Conservation (phyloP, 2,329 filamentous ascomycete species). For the Aspergillus carbonarius region DNA sequence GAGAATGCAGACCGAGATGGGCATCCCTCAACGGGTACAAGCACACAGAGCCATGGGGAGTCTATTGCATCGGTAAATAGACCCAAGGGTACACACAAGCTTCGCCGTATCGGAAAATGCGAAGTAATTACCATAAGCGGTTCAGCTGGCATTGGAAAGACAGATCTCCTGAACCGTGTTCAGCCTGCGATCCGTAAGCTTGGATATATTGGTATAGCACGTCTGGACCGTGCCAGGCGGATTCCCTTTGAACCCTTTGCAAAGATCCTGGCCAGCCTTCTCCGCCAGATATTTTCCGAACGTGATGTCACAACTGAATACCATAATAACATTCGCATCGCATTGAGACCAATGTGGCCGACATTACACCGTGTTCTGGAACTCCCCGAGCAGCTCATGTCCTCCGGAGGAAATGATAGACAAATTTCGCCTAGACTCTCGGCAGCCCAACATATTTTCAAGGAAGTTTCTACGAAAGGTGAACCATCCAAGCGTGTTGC, state of each 20-base stretch:
- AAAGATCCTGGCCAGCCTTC: constrained; percentile 59
- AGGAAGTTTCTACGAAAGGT: constrained; percentile 29
- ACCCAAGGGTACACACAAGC: constrained; percentile 48
- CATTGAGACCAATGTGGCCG: constrained; percentile 58
- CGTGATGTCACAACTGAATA: constrained; percentile 62
- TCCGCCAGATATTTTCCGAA: constrained; percentile 66
- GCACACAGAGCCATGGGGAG: constrained; percentile 33
- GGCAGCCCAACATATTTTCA: constrained; percentile 31
- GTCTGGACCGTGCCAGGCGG: constrained; percentile 59
- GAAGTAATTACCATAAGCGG: constrained; percentile 61
- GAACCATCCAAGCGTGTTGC: constrained; percentile 31
- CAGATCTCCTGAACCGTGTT: constrained; percentile 58
- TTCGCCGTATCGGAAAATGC: constrained; percentile 55
- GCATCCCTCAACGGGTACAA: constrained; percentile 31
- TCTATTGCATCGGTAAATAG: constrained; percentile 32
- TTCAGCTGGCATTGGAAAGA: constrained; percentile 60
- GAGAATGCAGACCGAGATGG: constrained; percentile 42
- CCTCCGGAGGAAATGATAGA: constrained; percentile 37
- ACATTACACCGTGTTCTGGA: constrained; percentile 59
- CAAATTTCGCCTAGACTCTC: constrained; percentile 30
- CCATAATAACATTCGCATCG: constrained; percentile 57
- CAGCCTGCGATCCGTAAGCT: constrained; percentile 57
- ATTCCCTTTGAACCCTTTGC: constrained; percentile 63
- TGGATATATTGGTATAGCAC: constrained; percentile 61
- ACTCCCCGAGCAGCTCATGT: constrained; percentile 64